Evolutionary conservation across 1,139 yeast species (phyloP).

Genomic region (Chernovozyma sophiae-reginae): DNA sequence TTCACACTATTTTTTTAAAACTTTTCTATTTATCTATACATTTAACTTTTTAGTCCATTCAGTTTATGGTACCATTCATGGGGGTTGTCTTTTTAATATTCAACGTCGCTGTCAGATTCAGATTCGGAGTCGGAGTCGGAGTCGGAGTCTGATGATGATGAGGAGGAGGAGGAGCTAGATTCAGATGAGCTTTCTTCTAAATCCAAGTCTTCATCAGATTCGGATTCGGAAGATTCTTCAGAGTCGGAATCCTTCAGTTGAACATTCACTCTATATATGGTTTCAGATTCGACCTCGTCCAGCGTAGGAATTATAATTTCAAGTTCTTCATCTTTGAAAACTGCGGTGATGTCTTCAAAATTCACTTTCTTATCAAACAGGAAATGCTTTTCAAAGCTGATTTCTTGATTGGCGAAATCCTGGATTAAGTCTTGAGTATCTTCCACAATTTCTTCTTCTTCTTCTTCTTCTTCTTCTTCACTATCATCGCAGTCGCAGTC

Average conservation of each 20-base stretch:
- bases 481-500: slow-evolving; percentile 3
- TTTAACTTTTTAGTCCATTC: neutral
- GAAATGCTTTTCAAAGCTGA: slow-evolving; percentile 43
- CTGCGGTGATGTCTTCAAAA: slow-evolving; percentile 37
- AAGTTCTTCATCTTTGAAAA: slow-evolving; percentile 38
- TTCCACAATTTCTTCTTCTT: slow-evolving; percentile 38
- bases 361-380: slow-evolving; percentile 41
- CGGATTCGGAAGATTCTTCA: neutral
- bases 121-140: neutral
- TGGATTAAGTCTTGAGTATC: slow-evolving; percentile 38
- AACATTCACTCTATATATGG: slow-evolving; percentile 24
- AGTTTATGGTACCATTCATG: no score
- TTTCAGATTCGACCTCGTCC: slow-evolving; percentile 23
- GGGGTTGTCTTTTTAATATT: no score
- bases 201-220: neutral
- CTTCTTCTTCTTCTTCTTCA: slow-evolving; percentile 12
- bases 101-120: neutral
- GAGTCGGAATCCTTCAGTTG: slow-evolving; percentile 13
- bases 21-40: slow-evolving; percentile 10
- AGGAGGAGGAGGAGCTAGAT: neutral
- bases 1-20: no score
- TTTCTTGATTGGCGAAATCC: slow-evolving; percentile 39
- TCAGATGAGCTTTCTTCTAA: neutral
- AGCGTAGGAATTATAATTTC: slow-evolving; percentile 40
- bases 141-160: neutral